Conservation (phyloP, 177 flowering plant genomes). For the Vitis hybrid region DNA sequence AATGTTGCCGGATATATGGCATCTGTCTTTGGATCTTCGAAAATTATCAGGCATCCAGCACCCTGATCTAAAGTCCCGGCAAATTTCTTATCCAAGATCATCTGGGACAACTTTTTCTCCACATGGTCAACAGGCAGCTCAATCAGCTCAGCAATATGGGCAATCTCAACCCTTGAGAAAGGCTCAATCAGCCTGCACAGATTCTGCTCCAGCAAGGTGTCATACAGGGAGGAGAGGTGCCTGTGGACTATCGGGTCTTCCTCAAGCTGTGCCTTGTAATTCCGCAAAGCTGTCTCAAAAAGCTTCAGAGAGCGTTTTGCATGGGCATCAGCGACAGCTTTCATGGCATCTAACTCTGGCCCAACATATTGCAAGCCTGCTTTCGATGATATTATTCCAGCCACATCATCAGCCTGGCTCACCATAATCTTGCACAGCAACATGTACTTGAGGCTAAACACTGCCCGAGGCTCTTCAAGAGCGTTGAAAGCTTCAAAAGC, state of each 20-base stretch:
- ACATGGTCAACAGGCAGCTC: conserved; percentile 73
- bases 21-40: conserved; percentile 77
- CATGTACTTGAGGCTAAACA: conserved; percentile 87
- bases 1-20: conserved; percentile 74
- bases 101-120: conserved; percentile 82
- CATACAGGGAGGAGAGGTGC: conserved; percentile 83
- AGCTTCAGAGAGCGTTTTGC: conserved; percentile 74
- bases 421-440: conserved; percentile 85
- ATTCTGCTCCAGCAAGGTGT: conserved; percentile 66
- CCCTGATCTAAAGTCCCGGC: conserved; percentile 89
- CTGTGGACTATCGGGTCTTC: conserved; percentile 90
- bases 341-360: conserved; percentile 89
- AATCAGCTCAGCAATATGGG: conserved; percentile 74
- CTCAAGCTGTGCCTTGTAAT: conserved; percentile 72
- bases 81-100: conserved; percentile 89
- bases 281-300: conserved; percentile 69
- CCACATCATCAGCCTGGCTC: conserved; percentile 82
- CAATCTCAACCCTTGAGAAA: conserved; percentile 80
- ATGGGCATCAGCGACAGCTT: conserved; percentile 88
- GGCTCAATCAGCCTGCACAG: conserved; percentile 83
- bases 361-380: conserved; percentile 80
- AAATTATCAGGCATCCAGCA: conserved; percentile 81
- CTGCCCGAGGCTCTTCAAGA: conserved; percentile 78
- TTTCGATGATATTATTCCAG: conserved; percentile 81
- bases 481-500: conserved; percentile 92